Base-by-base conservation (phyloP, 1,139 yeast genomes). In the Groenewaldozyma auringiensis region DNA sequence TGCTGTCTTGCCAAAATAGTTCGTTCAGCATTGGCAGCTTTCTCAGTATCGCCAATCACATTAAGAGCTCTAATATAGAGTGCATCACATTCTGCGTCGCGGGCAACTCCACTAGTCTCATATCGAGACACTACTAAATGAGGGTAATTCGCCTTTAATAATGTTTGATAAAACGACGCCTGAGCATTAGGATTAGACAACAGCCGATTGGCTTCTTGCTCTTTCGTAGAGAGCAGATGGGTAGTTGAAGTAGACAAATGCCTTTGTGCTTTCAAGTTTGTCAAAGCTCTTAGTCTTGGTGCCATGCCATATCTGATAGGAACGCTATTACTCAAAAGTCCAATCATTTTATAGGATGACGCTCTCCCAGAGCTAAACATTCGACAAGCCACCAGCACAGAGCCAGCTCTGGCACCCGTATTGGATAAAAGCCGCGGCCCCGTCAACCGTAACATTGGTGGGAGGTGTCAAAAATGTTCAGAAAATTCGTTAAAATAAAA, bases 121-220 rank as follows among this genome's bases (percentile, higher is more conserved):
- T 78, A 94, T 49, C 99, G 76, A 47, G 94, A 83, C 6, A 88
- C 88, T 4, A 92, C 96, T 47, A 92, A 81, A 55, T 88, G 95
- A 9, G 98, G 97, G 61, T 88, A 89, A 65, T 84, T 83, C 43
- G 89, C 76, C 47, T 77, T 77, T 55, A 92, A 64, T 45, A 89
- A 69, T 20, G 79, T 72, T 53, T 75, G 75, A 68, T 92, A 92
- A 57, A 92, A 89, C 48, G 78, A 82, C 1, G 94, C 88, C 65
- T 92, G 98, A 8, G 77, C 72, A 3, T 60, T 67, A 1, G 96
- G 74, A 62, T 85, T 83, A 40, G 71, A 67, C 44, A 85, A 64
- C 48, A 83, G 83, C 49, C 73, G 69, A 64, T 92, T 92, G 40
- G 98, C 98, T 20, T 74, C 70, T 62, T 82, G 87, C 63, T 92